Evolutionary conservation across 2,329 filamentous ascomycete genomes (phyloP).

Genomic region (Diaporthe ilicicola): DNA sequence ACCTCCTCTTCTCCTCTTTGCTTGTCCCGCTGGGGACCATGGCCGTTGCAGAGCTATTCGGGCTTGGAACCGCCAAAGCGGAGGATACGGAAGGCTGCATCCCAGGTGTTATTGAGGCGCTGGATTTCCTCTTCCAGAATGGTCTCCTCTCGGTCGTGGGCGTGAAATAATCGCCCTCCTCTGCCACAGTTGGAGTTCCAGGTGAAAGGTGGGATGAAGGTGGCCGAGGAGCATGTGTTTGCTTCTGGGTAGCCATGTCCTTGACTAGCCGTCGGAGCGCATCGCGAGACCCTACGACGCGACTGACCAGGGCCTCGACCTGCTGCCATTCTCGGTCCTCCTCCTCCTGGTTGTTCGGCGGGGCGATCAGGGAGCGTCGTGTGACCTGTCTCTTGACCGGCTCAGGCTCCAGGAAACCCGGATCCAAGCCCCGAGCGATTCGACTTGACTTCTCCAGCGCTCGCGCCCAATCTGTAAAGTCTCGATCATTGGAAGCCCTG

Average conservation of each 20-base stretch:
- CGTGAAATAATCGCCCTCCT: constrained; percentile 64
- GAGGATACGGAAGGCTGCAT: constrained; percentile 50
- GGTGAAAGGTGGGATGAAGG: constrained; percentile 51
- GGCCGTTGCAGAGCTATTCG: constrained; percentile 44
- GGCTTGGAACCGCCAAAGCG: constrained; percentile 52
- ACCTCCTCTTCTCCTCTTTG: constrained; percentile 47
- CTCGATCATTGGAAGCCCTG: constrained; percentile 80
- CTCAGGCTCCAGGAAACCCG: constrained; percentile 38
- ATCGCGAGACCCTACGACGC: constrained; percentile 87
- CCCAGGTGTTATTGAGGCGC: constrained; percentile 55
- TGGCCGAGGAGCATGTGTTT: constrained; percentile 47
- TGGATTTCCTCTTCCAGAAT: constrained; percentile 94
- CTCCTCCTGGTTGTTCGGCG: constrained; percentile 49
- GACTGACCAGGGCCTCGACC: constrained; percentile 85
- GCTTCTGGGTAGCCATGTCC: constrained; percentile 76
- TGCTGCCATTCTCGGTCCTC: constrained; percentile 88
- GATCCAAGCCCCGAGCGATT: constrained; percentile 64
- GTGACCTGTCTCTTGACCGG: constrained; percentile 32
- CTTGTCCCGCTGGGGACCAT: constrained; percentile 12
- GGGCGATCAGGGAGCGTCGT: constrained; percentile 39
- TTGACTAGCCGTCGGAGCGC: constrained; percentile 86
- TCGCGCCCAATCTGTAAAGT: constrained; percentile 87
- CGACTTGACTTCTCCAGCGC: constrained; percentile 86
- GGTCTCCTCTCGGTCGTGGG: constrained; percentile 67
- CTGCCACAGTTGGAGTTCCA: constrained; percentile 50